Base-by-base conservation (phyloP, 345 rosid genomes). In the Sisymbrium irio region DNA sequence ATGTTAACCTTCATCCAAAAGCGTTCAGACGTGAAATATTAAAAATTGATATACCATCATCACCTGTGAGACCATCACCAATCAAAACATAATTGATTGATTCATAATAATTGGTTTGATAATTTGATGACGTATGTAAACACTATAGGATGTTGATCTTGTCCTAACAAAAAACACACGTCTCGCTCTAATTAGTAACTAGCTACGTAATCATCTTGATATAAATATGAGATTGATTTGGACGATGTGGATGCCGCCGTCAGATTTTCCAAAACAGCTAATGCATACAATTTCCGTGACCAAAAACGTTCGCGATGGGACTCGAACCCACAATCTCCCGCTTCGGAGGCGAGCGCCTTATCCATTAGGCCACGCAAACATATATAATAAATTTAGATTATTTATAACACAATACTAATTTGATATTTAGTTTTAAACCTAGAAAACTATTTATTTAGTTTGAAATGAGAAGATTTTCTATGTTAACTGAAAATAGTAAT, bases 301-400 rank as follows among this genome's bases (percentile, higher is more conserved):
- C 28, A 62, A 69, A 61, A 12, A 14, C 87, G 86, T 86, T 84
- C 86, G 81, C 80, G 85, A 81, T 86, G 93, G 89, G 84, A 83
- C 82, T 82, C 85, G 88, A 33, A 56, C 58, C 22, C 97, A 93
- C 93, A 87, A 86, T 89, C 97, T 94, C 97, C 97, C 93, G 98
- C 97, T 94, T 96, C 97, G 97, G 97, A 91, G 98, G 97, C 97
- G 98, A 91, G 98, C 98, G 98, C 98, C 97, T 94, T 94, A 94
- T 94, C 98, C 97, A 94, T 94, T 91, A 94, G 98, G 98, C 98
- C 98, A 91, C 96, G 91, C 94, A 30, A 30, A 30, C 33, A 30
- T 30, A 4, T 30, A 30, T 30, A 30, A 30, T 30, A 4, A 4
- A 0, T 4, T 6, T 30, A 30, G 54, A 12, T 49, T 9, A 19